A percentile compares a stretch with the other conserved stretches of the same genome.
Conservation (phyloP, 345 rosid species). For the Trapa incisa region DNA sequence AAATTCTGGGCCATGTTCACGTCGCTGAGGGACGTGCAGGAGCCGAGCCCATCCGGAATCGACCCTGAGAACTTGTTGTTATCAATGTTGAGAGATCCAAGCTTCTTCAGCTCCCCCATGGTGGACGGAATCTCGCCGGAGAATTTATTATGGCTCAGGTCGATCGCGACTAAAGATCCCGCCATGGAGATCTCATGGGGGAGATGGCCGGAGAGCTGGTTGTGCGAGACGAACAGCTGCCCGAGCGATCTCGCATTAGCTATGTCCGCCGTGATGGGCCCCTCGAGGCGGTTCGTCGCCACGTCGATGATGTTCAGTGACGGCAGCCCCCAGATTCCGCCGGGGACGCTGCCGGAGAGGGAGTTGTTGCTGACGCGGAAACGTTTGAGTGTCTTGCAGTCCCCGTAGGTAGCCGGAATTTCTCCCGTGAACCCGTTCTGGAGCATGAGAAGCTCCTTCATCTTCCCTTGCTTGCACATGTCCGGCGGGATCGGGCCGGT, state of each 20-base stretch:
- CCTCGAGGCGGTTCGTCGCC: slow-evolving; percentile 25
- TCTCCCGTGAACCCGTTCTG: slow-evolving; percentile 15
- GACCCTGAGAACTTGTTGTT: slow-evolving; percentile 15
- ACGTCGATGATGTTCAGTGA: slow-evolving; percentile 26
- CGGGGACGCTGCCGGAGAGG: slow-evolving; percentile 30
- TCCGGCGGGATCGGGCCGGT: slow-evolving; percentile 33
- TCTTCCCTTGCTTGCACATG: slow-evolving; percentile 28
- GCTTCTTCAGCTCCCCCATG: slow-evolving; percentile 10
- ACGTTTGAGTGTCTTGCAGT: slow-evolving; percentile 14
- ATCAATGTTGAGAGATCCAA: slow-evolving; percentile 13
- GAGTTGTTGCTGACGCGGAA: slow-evolving; percentile 28
- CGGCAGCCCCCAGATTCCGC: slow-evolving; percentile 36
- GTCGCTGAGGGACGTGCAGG: slow-evolving; percentile 12
- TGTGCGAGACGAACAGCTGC: slow-evolving; percentile 16
- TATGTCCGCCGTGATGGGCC: slow-evolving; percentile 23
- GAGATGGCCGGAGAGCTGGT: slow-evolving; percentile 14
- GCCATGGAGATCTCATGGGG: slow-evolving; percentile 7
- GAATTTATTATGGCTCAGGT: slow-evolving; percentile 14
- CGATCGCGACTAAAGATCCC: slow-evolving; percentile 11
- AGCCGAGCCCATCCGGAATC: slow-evolving; percentile 11
- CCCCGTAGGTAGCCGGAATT: slow-evolving; percentile 12
- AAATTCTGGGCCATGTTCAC: slow-evolving; percentile 12
- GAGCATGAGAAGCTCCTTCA: slow-evolving; percentile 14
- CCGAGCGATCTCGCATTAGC: slow-evolving; percentile 27
- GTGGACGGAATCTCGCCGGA: slow-evolving; percentile 8